A percentile compares a stretch with the other conserved stretches of the same genome.
Evolutionary conservation across 257 asterid species (phyloP).

Genomic region (Solanum chiquidenum): DNA sequence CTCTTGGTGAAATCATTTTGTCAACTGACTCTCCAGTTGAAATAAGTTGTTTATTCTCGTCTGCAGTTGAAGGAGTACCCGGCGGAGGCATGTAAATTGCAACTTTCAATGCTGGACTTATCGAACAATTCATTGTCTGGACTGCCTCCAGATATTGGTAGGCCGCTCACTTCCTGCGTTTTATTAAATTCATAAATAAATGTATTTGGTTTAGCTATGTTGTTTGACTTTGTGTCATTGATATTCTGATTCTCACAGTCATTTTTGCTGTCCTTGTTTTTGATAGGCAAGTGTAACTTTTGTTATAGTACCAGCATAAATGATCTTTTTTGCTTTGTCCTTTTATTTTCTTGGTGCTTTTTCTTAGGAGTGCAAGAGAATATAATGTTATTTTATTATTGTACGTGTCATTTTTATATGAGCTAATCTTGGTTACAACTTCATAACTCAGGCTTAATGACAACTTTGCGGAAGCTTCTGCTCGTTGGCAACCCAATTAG

Average conservation of each 20-base stretch:
- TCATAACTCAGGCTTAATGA: slow-evolving; percentile 63
- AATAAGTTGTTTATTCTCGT: slow-evolving; percentile 2
- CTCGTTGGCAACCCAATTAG: slow-evolving; percentile 88
- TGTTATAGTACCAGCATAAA: background rate
- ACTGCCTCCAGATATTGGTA: slow-evolving; percentile 93
- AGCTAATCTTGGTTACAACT: slow-evolving; percentile 1
- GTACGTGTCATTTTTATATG: background rate
- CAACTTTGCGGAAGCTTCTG: slow-evolving; percentile 80
- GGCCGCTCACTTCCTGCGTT: background rate
- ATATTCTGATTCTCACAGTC: background rate
- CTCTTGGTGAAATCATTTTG: background rate
- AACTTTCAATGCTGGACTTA: slow-evolving; percentile 72
- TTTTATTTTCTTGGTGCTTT: background rate
- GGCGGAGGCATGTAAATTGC: slow-evolving; percentile 81
- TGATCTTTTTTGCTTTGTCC: background rate
- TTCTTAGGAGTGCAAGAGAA: background rate
- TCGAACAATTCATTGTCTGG: slow-evolving; percentile 90
- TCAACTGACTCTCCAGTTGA: slow-evolving; percentile 3
- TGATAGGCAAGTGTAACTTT: background rate
- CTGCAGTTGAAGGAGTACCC: slow-evolving; percentile 87
- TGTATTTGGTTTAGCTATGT: background rate
- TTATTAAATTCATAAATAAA: background rate
- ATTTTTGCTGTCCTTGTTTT: background rate
- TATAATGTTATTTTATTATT: background rate
- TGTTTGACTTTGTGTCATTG: background rate